Evolutionary conservation across 495 filamentous ascomycete species (phyloP), one percentile per base, ranked within the genome.

Genomic region (Tuber borchii): DNA sequence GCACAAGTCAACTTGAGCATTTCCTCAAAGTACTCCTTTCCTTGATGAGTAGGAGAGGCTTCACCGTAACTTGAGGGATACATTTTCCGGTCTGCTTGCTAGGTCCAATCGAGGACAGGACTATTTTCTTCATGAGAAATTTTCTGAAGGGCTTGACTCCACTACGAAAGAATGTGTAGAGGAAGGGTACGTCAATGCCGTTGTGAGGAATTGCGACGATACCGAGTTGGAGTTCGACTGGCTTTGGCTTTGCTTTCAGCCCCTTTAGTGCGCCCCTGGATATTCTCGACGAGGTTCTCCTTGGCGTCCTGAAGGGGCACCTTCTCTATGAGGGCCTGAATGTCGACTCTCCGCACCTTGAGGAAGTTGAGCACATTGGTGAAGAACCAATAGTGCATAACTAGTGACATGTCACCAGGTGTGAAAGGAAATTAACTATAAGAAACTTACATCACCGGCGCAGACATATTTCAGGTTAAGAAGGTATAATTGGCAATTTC

Each of bases 181-280:
- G 34, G 92, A 99, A 99, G 72, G 95, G 95, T 76, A 98, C 95
- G 80, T 99, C 95, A 83, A 99, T 98, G 76, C 95, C 95, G 84
- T 90, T 91, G 75, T 98, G 92, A 65, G 95, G 95, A 81, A 97
- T 98, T 48, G 95, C 97, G 70, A 95, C 95, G 81, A 97, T 97
- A 61, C 95, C 95, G 79, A 95, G 93, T 85, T 97, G 89, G 69
- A 99, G 89, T 43, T 93, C 88, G 73, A 98, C 87, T 12, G 94
- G 95, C 80, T 88, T 89, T 4, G 95, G 94, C 87, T 98, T 99
- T 75, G 89, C 86, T 78, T 93, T n/a, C n/a, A n/a, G n/a, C n/a
- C 89, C 3, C 95, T 97, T 83, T 92, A 88, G 85, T 91, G 89
- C 91, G 95, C 73, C 90, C 91, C 39, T 88, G 87, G 84, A 97